A percentile compares a stretch with the other conserved stretches of the same genome.
Evolutionary conservation across 805 yeast genomes (phyloP).

Genomic region (Starmerella tilneyi): DNA sequence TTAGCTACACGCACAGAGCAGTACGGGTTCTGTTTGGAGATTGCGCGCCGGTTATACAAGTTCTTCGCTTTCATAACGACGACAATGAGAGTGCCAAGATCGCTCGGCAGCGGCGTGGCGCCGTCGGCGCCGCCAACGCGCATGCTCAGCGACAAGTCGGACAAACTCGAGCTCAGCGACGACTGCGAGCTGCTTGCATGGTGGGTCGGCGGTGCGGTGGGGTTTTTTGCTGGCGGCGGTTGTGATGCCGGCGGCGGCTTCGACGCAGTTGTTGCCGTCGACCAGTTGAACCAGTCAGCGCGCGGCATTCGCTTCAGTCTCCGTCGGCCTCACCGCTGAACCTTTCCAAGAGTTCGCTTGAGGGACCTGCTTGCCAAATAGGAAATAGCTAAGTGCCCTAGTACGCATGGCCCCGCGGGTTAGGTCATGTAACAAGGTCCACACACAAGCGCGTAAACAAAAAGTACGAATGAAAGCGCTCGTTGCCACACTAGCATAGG

Average conservation of each 20-base stretch:
- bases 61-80: constrained; percentile 75
- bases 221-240: background rate
- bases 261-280: background rate
- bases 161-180: constrained; percentile 4
- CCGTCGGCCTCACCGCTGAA: too few relatives aligned
- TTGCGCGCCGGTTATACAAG: constrained; percentile 70
- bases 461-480: too few relatives aligned
- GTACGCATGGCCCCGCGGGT: too few relatives aligned
- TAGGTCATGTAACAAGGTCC: too few relatives aligned
- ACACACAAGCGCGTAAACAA: too few relatives aligned
- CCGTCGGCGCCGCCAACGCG: background rate
- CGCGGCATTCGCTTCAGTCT: background rate
- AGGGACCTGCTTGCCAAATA: too few relatives aligned
- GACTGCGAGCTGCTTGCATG: background rate
- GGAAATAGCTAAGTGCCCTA: too few relatives aligned
- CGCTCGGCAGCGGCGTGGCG: constrained; percentile 13
- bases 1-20: constrained; percentile 73
- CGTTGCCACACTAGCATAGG: too few relatives aligned
- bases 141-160: background rate
- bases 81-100: constrained; percentile 51
- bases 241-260: background rate
- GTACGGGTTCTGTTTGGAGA: constrained; percentile 92
- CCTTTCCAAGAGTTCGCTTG: too few relatives aligned
- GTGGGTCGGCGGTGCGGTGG: too few relatives aligned
- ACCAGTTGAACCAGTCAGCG: constrained; percentile 1